phyloP scores from a whole-genome alignment of 495 filamentous ascomycete genomes.

The Penicillium malachiteum region DNA sequence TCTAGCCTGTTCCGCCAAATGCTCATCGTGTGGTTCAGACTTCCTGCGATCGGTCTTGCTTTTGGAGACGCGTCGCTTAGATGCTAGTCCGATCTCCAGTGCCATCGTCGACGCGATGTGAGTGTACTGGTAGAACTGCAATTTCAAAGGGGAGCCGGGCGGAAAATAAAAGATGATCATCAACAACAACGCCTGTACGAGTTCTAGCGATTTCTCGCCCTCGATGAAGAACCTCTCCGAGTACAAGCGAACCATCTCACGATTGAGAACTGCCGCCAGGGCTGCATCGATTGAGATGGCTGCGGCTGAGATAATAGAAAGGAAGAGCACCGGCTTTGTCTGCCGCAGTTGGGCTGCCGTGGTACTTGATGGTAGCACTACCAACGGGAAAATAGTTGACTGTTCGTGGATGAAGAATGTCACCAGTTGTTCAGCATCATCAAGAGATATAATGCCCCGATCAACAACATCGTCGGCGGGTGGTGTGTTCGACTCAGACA shows the following conservation, averaged over 20 bases:
- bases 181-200: constrained; percentile 51
- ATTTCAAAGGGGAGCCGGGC: constrained; percentile 42
- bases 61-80: constrained; percentile 26
- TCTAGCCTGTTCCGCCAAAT: constrained; percentile 42
- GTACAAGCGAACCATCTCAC: constrained; percentile 47
- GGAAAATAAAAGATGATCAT: constrained; percentile 52
- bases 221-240: constrained; percentile 48
- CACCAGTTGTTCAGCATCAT: constrained; percentile 43
- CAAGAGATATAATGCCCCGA: constrained; percentile 45
- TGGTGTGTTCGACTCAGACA: constrained; percentile 12
- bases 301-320: constrained; percentile 50
- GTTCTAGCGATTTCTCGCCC: constrained; percentile 52
- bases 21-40: constrained; percentile 28
- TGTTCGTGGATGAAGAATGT: constrained; percentile 44
- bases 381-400: constrained; percentile 41
- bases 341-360: constrained; percentile 43
- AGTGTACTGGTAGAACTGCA: constrained; percentile 55
- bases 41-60: constrained; percentile 22
- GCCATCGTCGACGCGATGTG: constrained; percentile 57
- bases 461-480: constrained; percentile 43
- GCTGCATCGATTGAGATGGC: constrained; percentile 40
- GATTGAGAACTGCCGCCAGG: constrained; percentile 45
- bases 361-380: constrained; percentile 36
- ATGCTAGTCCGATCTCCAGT: constrained; percentile 51
- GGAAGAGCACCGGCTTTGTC: constrained; percentile 49